Percentiles rank a stretch among this genome's conserved stretches.
phyloP scores from a whole-genome alignment of 352 stramenopile species.

The Phytophthora tentaculata region DNA sequence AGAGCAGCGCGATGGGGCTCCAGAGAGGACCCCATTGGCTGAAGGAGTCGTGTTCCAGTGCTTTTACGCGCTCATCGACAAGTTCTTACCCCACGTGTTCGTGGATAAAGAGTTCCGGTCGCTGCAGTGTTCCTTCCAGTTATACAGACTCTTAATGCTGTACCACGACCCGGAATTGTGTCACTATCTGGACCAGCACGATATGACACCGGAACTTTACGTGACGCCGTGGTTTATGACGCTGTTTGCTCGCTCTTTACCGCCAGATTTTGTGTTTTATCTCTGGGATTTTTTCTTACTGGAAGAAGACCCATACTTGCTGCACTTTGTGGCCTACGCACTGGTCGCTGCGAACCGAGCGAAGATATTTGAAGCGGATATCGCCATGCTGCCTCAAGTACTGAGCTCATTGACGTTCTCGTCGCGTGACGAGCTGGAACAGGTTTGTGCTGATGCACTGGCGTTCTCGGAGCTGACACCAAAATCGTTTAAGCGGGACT shows the following conservation, averaged over 20 bases:
- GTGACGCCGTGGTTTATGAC: slow-evolving; percentile 96
- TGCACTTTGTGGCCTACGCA: slow-evolving; percentile 91
- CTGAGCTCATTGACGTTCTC: slow-evolving; percentile 78
- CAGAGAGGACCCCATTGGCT: slow-evolving; percentile 45
- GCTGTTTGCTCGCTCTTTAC: slow-evolving; percentile 88
- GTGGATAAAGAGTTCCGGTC: slow-evolving; percentile 90
- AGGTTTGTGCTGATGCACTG: slow-evolving; percentile 59
- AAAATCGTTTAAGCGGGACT: slow-evolving; percentile 77
- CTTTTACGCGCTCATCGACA: slow-evolving; percentile 91
- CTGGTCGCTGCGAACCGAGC: slow-evolving; percentile 71
- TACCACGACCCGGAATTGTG: slow-evolving; percentile 93
- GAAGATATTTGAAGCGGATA: slow-evolving; percentile 66
- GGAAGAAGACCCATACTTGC: slow-evolving; percentile 86
- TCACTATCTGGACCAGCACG: slow-evolving; percentile 88
- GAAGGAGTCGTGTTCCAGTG: slow-evolving; percentile 85
- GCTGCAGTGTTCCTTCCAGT: slow-evolving; percentile 92
- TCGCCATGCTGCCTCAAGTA: slow-evolving; percentile 83
- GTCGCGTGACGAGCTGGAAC: slow-evolving; percentile 59
- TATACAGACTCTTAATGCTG: slow-evolving; percentile 90
- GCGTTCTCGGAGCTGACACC: slow-evolving; percentile 71
- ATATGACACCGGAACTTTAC: slow-evolving; percentile 94
- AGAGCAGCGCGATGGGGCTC: slow-evolving; percentile 24
- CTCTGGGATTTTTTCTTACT: slow-evolving; percentile 94
- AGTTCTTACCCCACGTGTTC: slow-evolving; percentile 90
- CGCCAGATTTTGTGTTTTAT: slow-evolving; percentile 74